Percentiles rank a stretch among this genome's conserved stretches.
Conservation (phyloP, 2,329 filamentous ascomycete species). For the Diplocarpon mali region DNA sequence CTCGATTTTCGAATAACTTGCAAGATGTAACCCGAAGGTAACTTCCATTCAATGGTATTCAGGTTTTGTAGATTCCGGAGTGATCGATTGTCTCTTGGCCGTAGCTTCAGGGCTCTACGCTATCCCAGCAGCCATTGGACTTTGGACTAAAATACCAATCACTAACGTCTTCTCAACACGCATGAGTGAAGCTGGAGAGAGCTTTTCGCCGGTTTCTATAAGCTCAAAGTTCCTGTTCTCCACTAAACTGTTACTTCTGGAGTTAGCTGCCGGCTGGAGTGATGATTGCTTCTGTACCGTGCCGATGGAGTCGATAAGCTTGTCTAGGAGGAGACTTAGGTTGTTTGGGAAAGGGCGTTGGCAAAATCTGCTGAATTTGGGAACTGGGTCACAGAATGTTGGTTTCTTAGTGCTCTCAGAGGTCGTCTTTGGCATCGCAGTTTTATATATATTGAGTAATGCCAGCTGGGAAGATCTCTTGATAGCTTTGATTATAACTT, state of each 20-base stretch:
- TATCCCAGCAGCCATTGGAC: slow-evolving; percentile 14
- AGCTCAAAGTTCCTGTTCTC: slow-evolving; percentile 26
- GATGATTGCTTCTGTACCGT: slow-evolving; percentile 21
- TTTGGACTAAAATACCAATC: slow-evolving; percentile 21
- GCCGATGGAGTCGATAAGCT: slow-evolving; percentile 24
- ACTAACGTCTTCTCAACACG: slow-evolving; percentile 23
- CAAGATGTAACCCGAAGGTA: slow-evolving; percentile 33
- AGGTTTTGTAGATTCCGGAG: slow-evolving; percentile 28
- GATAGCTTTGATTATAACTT: too few relatives aligned
- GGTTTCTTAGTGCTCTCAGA: not conserved
- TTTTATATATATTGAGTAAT: too few relatives aligned
- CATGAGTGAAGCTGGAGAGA: slow-evolving; percentile 29
- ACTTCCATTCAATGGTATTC: slow-evolving; percentile 27
- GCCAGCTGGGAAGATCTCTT: too few relatives aligned
- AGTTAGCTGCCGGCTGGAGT: slow-evolving; percentile 12
- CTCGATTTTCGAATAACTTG: slow-evolving; percentile 38
- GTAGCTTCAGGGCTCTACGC: slow-evolving; percentile 18
- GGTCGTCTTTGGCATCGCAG: too few relatives aligned
- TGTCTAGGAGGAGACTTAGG: slow-evolving; percentile 30
- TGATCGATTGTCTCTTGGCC: slow-evolving; percentile 23
- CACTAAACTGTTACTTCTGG: slow-evolving; percentile 15
- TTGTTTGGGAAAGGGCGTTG: slow-evolving; percentile 27
- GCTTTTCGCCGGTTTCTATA: slow-evolving; percentile 30
- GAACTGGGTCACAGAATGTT: not conserved
- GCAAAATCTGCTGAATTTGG: slow-evolving; percentile 6